phyloP scores from a whole-genome alignment of 108 stramenopile species.

The Cyclotella sp. region DNA sequence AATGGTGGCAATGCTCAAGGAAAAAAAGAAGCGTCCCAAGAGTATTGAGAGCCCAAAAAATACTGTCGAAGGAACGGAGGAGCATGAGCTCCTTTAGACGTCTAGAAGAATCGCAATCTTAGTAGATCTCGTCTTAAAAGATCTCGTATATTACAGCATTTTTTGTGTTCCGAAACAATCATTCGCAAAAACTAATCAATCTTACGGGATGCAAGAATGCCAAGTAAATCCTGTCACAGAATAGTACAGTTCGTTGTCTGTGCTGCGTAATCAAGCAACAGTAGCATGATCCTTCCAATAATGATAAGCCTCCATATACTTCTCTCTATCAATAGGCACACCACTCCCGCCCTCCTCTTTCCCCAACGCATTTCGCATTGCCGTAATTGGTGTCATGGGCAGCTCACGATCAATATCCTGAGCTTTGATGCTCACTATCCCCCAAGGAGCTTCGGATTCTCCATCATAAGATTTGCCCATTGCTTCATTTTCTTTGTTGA shows the following conservation, averaged over 20 bases:
- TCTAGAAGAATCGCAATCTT: too few species aligned
- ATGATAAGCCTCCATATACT: conserved; percentile 82
- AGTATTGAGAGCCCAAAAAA: background rate
- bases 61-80: background rate
- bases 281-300: conserved; percentile 91
- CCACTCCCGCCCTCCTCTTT: conserved; percentile 94
- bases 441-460: conserved; percentile 87
- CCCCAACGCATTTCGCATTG: conserved; percentile 97
- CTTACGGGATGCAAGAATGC: too few species aligned
- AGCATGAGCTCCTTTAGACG: background rate
- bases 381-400: conserved; percentile 98
- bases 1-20: background rate
- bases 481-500: conserved; percentile 79
- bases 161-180: too few species aligned
- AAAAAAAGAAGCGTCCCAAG: background rate
- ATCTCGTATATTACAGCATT: too few species aligned
- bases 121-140: too few species aligned
- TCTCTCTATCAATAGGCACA: conserved; percentile 72
- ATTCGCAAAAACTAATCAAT: too few species aligned
- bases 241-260: too few species aligned
- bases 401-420: conserved; percentile 93
- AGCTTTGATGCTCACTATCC: conserved; percentile 97
- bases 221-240: too few species aligned
- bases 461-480: conserved; percentile 74
- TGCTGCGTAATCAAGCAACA: background rate